Evolutionary conservation across 2,329 filamentous ascomycete genomes (phyloP), one percentile per base, ranked within the genome.

Genomic region (Zymoseptoria passerinii): DNA sequence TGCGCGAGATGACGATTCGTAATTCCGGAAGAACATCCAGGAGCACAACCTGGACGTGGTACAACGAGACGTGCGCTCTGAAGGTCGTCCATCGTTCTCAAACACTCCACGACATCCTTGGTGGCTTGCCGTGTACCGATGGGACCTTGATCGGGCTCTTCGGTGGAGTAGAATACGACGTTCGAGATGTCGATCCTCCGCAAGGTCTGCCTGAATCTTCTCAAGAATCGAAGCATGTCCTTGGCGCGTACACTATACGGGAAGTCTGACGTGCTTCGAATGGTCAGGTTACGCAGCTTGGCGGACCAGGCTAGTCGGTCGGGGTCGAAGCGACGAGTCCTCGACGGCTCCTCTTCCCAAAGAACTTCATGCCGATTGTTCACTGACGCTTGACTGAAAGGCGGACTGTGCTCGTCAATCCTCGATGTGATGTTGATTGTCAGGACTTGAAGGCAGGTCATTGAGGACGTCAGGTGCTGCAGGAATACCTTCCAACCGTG

Each of bases 361-460:
- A 44, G n/a, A 16, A 44, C n/a, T 16, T 44, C 13, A 44, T 44
- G 35, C 35, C 35, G 13, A 44, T 44, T 44, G 2, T 13, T n/a
- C 35, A 44, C 35, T 44, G 35, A 44, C n/a, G 53, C 48, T 23
- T 54, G 53, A n/a, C 53, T 40, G 28, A 54, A 54, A 5, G 35
- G 29, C 53, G 48, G 44, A 35, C 53, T 54, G 8, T 54, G 29
- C 27, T 54, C 53, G 20, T 55, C 53, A 16, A 50, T 55, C 4
- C 20, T 49, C 35, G 53, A 55, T 4, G 19, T 49, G 35, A 55
- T 40, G 8, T 20, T 27, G 19, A 55, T 28, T 19, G 48, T 48
- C 20, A 55, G 53, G 19, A n/a, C 44, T 49, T 28, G 23, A 1
- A 55, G 40, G 9, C 10, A 16, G 2, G 35, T n/a, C 35, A 44